Evolutionary conservation across 305 asterid species (phyloP).

Genomic region (Rubia peregrina): DNA sequence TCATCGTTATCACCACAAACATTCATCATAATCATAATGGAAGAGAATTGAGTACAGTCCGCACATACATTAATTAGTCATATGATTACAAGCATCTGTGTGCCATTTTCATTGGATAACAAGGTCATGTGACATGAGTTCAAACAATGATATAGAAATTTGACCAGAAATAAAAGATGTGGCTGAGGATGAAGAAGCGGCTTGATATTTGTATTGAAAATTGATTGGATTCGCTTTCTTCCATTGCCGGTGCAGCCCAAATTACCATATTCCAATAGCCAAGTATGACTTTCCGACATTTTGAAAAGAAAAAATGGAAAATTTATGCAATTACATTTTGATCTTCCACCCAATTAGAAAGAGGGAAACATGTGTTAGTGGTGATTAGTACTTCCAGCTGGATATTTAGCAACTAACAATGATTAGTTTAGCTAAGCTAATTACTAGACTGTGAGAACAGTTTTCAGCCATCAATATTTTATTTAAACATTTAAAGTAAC

Average conservation of each 20-base stretch:
- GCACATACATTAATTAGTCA: neutral
- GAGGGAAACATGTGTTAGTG: neutral
- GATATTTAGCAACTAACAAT: neutral
- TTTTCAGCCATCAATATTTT: neutral
- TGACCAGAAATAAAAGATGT: conserved; percentile 11
- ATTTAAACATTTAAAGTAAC: neutral
- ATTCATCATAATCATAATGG: neutral
- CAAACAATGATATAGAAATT: neutral
- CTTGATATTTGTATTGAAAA: neutral
- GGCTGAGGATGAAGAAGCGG: conserved; percentile 25
- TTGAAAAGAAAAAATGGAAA: neutral
- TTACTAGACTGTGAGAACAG: neutral
- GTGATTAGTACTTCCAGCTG: neutral
- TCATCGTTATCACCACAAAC: neutral
- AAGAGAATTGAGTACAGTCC: neutral
- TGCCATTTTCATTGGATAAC: neutral
- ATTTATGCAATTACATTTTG: neutral
- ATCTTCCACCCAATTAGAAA: neutral
- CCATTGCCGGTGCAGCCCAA: conserved; percentile 2
- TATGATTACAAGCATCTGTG: neutral
- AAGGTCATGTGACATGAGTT: neutral
- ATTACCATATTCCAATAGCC: neutral
- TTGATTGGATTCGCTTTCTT: neutral
- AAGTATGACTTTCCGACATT: conserved; percentile 9
- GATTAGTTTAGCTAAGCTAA: neutral